A percentile compares a stretch with the other conserved stretches of the same genome.
phyloP scores from a whole-genome alignment of 768 basidiomycete species.

The Pleurotus djamor region DNA sequence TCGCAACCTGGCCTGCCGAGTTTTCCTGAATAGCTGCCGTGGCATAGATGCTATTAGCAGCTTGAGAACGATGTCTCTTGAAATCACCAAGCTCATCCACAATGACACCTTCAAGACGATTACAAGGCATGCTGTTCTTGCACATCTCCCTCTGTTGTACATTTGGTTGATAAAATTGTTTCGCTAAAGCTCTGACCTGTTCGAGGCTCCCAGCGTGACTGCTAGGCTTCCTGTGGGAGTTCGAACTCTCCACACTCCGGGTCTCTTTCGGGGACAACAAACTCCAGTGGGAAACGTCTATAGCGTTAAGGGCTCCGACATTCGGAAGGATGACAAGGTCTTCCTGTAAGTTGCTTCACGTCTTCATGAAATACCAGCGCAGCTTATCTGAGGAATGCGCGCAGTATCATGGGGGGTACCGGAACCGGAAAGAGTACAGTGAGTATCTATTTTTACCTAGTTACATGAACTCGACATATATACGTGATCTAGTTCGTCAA shows the following conservation, averaged over 20 bases:
- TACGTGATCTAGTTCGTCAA: neutral
- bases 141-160: too few species aligned
- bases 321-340: neutral
- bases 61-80: neutral
- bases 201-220: too few species aligned
- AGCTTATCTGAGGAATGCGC: neutral
- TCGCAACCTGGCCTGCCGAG: neutral
- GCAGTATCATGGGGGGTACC: neutral
- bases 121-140: neutral
- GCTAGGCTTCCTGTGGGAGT: too few species aligned
- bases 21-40: neutral
- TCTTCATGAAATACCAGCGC: neutral
- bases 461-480: neutral
- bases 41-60: neutral
- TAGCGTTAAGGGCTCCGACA: neutral
- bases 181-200: too few species aligned
- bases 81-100: neutral
- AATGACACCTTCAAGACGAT: neutral
- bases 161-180: too few species aligned
- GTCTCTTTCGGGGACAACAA: neutral
- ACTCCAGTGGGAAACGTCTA: neutral
- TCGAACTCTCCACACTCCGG: neutral
- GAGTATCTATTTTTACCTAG: neutral
- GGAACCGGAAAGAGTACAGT: neutral
- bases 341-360: neutral